Base-by-base conservation (phyloP, 345 rosid genomes). In the Aurinia saxatilis region DNA sequence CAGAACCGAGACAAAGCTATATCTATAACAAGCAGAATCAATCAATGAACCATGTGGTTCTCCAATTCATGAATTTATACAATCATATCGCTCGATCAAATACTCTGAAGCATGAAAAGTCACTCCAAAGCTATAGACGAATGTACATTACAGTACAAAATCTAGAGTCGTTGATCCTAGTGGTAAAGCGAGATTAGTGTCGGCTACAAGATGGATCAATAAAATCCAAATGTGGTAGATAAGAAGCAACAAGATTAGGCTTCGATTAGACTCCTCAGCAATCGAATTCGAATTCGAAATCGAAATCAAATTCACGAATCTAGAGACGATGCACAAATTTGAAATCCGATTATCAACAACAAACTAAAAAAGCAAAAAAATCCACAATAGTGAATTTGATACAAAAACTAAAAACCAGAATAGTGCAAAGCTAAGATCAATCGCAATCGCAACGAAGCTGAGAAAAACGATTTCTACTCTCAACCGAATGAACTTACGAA, bases 381-480 rank as follows among this genome's bases (percentile, higher is more conserved):
- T 8, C 14, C 37, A 19, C 57, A 48, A 27, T 21, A 53, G 2
- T 7, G 16, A 16, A 57, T 57, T 35, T 6, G 57, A 57, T 56
- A 17, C 57, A 55, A 48, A 66, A 46, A 46, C 3, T 16, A n/a
- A n/a, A n/a, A n/a, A n/a, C n/a, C n/a, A n/a, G n/a, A n/a, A n/a
- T n/a, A 18, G 10, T 31, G 49, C 5, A 35, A 42, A 66, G 50
- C 65, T 57, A 23, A 40, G 63, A 66, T 57, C 64, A 13, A 33
- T 36, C 48, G 60, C 35, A 14, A 60, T 17, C 49, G 37, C 54
- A 2, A 61, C 5, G 63, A 55, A 31, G n/a, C 8, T 29, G 10
- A 40, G n/a, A 47, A 11, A 70, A 46, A 47, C 45, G 63, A 54
- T 47, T 29, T 29, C 57, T n/a, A 60, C 37, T 60, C n/a, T 45